Percentiles rank a stretch among this genome's conserved stretches.
Evolutionary conservation across 2,329 filamentous ascomycete species (phyloP).

Genomic region (Colletotrichum salicis): DNA sequence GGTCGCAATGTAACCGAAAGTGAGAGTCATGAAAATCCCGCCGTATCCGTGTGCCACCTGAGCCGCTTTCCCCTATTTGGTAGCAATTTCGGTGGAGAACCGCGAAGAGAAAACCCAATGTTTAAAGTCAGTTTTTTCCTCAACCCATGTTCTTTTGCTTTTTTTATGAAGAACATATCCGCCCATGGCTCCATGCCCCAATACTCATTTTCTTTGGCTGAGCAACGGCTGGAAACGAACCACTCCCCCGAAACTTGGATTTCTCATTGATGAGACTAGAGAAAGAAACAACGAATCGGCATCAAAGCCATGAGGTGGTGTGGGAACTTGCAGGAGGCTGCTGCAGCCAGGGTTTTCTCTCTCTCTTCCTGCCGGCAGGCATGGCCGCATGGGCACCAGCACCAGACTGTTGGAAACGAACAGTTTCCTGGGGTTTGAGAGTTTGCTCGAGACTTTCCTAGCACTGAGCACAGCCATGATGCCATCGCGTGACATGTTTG

Average conservation of each 20-base stretch:
- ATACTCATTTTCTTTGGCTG: constrained; percentile 19
- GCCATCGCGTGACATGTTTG: neutral
- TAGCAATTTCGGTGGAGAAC: constrained; percentile 31
- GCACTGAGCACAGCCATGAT: neutral
- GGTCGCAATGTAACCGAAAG: constrained; percentile 21
- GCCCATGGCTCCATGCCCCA: neutral
- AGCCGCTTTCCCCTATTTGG: constrained; percentile 22
- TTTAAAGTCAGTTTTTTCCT: neutral
- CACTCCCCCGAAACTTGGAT: neutral
- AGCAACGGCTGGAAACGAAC: constrained; percentile 30
- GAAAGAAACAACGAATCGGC: constrained; percentile 20
- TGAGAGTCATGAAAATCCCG: constrained; percentile 9
- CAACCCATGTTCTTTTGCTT: neutral
- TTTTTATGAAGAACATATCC: neutral
- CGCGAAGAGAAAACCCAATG: neutral
- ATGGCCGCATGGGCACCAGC: neutral
- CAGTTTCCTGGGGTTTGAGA: neutral
- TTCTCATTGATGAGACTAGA: neutral
- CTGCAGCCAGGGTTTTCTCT: neutral
- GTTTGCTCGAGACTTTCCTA: neutral
- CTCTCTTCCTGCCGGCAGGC: constrained; percentile 5
- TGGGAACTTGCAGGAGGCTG: constrained; percentile 15
- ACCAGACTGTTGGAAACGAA: constrained; percentile 17
- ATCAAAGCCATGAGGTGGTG: constrained; percentile 13
- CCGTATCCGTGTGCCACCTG: constrained; percentile 30